Conservation (phyloP, 1,284 basidiomycete species). For the Acaromyces ingoldii region DNA sequence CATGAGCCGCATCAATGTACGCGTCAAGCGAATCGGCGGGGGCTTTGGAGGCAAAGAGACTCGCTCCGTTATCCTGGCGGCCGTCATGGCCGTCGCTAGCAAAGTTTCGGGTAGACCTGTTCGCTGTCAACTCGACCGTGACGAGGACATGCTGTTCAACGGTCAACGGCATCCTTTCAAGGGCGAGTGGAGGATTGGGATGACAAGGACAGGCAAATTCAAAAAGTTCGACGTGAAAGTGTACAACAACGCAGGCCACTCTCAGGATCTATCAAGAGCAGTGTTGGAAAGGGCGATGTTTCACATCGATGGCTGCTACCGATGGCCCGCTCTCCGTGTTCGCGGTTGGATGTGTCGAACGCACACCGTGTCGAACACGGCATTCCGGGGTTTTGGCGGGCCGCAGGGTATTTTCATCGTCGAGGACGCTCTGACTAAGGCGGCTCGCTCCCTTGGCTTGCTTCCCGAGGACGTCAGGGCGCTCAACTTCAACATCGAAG, state of each 20-base stretch:
- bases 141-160: constrained; percentile 51
- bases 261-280: constrained; percentile 49
- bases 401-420: constrained; percentile 52
- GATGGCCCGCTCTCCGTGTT: constrained; percentile 43
- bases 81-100: constrained; percentile 45
- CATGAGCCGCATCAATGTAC: constrained; percentile 46
- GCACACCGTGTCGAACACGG: constrained; percentile 53
- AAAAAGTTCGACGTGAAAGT: constrained; percentile 45
- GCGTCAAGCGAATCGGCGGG: constrained; percentile 50
- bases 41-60: constrained; percentile 52
- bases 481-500: constrained; percentile 50
- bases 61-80: constrained; percentile 28
- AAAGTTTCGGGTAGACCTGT: constrained; percentile 48
- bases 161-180: constrained; percentile 53
- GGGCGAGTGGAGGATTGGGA: constrained; percentile 49
- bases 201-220: constrained; percentile 47
- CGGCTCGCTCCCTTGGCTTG: constrained; percentile 46
- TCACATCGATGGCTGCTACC: constrained; percentile 49
- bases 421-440: constrained; percentile 46
- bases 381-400: constrained; percentile 52
- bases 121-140: constrained; percentile 51
- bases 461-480: constrained; percentile 48
- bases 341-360: constrained; percentile 50
- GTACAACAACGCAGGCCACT: constrained; percentile 52
- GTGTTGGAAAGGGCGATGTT: constrained; percentile 52